Evolutionary conservation across 371 early-diverging fungal genomes (phyloP).

Genomic region (Cokeromyces recurvatus): DNA sequence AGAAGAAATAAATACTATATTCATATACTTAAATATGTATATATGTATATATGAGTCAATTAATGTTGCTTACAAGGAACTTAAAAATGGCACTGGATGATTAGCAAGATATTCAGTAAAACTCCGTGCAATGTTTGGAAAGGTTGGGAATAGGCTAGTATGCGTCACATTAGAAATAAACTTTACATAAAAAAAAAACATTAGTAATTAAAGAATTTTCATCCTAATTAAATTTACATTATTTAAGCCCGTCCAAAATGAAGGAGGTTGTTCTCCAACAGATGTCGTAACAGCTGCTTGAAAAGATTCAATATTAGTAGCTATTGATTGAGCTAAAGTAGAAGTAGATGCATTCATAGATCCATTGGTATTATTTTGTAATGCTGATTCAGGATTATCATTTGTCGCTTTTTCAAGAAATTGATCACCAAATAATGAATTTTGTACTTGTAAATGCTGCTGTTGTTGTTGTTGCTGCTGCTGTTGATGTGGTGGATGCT

Average conservation of each 20-base stretch:
- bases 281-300: slow-evolving; percentile 8
- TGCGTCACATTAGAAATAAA: slow-evolving; percentile 47
- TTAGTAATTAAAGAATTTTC: too few species aligned
- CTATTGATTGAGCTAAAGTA: slow-evolving; percentile 3
- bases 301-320: slow-evolving; percentile 11
- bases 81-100: slow-evolving; percentile 32
- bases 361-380: neutral
- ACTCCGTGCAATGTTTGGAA: slow-evolving; percentile 45
- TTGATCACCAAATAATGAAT: slow-evolving; percentile 3
- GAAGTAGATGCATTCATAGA: neutral
- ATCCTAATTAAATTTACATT: slow-evolving; percentile 20
- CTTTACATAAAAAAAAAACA: slow-evolving; percentile 8
- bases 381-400: too few species aligned
- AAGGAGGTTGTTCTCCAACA: slow-evolving; percentile 15
- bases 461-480: slow-evolving; percentile 19
- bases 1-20: too few species aligned
- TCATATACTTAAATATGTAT: too few species aligned
- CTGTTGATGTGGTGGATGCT: too few species aligned
- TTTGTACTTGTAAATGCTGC: slow-evolving; percentile 10
- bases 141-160: slow-evolving; percentile 44
- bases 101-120: slow-evolving; percentile 42
- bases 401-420: slow-evolving; percentile 5
- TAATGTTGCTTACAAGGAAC: slow-evolving; percentile 30
- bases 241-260: slow-evolving; percentile 43
- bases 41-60: too few species aligned